phyloP scores from a whole-genome alignment of 768 basidiomycete genomes.

The Chiua virens region DNA sequence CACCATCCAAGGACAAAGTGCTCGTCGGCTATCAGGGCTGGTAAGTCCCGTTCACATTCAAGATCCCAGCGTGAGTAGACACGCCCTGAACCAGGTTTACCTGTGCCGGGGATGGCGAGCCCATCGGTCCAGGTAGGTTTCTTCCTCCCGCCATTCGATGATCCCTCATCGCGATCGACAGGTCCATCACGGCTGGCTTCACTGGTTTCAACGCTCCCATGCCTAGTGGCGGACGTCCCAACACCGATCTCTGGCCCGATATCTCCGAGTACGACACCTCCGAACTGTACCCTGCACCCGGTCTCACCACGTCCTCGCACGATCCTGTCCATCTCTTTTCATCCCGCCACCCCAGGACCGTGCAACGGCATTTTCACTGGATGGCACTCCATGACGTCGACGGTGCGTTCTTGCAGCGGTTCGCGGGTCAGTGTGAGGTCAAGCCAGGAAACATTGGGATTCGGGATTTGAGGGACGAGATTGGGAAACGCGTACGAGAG shows the following conservation, averaged over 20 bases:
- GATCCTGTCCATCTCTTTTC: constrained; percentile 74
- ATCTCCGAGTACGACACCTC: constrained; percentile 65
- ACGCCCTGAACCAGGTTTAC: constrained; percentile 55
- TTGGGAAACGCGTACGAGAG: constrained; percentile 67
- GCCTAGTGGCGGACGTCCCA: constrained; percentile 66
- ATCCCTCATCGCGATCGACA: constrained; percentile 13
- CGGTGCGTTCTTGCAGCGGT: constrained; percentile 81
- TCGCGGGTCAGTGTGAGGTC: constrained; percentile 64
- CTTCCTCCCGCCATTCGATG: neutral
- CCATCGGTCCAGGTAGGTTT: constrained; percentile 55
- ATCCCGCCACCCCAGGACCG: constrained; percentile 72
- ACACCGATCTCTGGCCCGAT: constrained; percentile 81
- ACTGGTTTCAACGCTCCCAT: constrained; percentile 79
- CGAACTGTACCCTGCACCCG: constrained; percentile 70
- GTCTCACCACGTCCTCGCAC: constrained; percentile 55
- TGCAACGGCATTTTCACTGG: constrained; percentile 59
- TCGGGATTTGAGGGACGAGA: constrained; percentile 65
- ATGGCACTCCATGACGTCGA: constrained; percentile 83
- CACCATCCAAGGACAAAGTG: constrained; percentile 82
- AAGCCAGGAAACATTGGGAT: constrained; percentile 56
- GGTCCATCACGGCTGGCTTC: constrained; percentile 86
- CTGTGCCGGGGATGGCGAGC: constrained; percentile 66
- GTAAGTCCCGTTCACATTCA: constrained; percentile 37
- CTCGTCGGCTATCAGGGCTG: constrained; percentile 88
- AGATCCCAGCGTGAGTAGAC: neutral